A percentile compares a stretch with the other conserved stretches of the same genome.
These are phyloP conservation scores for Teunomyces lycoperdinae DNA, from an alignment of 805 yeast genomes.

Conservation along the genomic window DNA sequence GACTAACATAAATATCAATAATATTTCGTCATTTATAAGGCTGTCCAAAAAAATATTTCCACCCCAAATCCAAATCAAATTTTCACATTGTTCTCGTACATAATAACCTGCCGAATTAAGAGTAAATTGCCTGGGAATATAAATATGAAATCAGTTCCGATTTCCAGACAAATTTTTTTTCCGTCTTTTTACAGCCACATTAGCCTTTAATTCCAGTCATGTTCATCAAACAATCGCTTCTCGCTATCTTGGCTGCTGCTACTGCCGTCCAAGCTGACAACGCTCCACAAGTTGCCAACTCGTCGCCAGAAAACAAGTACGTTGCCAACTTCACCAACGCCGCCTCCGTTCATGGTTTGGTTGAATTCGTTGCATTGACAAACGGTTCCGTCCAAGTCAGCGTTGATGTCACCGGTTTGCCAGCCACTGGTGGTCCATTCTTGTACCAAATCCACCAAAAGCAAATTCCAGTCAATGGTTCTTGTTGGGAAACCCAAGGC, in stretches of 20 bases:
- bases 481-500: conserved; percentile 29
- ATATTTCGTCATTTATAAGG: background rate
- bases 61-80: background rate
- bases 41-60: background rate
- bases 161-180: background rate
- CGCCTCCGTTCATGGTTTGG: conserved; percentile 24
- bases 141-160: background rate
- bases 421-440: conserved; percentile 37
- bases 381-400: conserved; percentile 33
- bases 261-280: conserved; percentile 17
- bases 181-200: background rate
- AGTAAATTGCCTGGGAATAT: background rate
- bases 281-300: conserved; percentile 26
- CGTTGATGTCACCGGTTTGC: conserved; percentile 33
- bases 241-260: conserved; percentile 7
- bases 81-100: background rate
- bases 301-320: conserved; percentile 25
- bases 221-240: background rate
- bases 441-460: conserved; percentile 37
- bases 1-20: no score
- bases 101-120: background rate
- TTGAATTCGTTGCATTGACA: conserved; percentile 25
- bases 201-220: background rate
- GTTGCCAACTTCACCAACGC: conserved; percentile 25
- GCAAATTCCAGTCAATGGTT: conserved; percentile 36